Base-by-base conservation (phyloP, 352 stramenopile species). In the Globisporangium paroecandrum region DNA sequence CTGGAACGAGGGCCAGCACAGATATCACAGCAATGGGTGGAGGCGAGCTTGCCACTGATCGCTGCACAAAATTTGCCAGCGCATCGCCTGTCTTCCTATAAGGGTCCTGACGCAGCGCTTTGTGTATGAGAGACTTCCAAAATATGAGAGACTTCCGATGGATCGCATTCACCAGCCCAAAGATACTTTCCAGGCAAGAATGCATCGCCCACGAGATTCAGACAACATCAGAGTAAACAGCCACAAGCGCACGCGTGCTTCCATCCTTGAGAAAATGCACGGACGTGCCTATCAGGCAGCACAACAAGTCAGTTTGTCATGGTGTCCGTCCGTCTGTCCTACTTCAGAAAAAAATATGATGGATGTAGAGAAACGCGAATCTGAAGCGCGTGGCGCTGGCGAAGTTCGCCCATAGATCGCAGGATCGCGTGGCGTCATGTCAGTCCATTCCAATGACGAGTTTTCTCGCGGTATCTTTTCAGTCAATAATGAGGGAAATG, bases 161-260 rank as follows among this genome's bases (percentile, higher is more conserved):
- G 43, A 24, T 51, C 43, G 43, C 43, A 51, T 24, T 51, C 43
- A 51, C 18, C 43, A 51, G 43, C 43, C 43, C 43, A 51, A 51
- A 51, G 43, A 51, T 51, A 10, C 43, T 20, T 49, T 20, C 18
- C 43, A 51, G 22, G 43, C 43, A 49, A 49, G 18, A 32, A 51
- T 24, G 43, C 43, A 51, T 1, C 43, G 13, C 15, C 38, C 9
- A 46, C 12, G 41, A 49, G 41, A 49, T 49, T 49, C 43, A 51
- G 15, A 5, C 18, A 24, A 24, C 43, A 51, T 1, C 43, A n/a
- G 13, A 9, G 41, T 49, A 24, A 51, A n/a, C 15, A 24, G 10
- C 43, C 43, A 51, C 43, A 51, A 51, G 43, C 43, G 43, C 43
- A 51, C 43, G 43, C 43, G 43, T 51, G 43, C 43, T n/a, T n/a